Evolutionary conservation across 192 early-diverging fungal genomes (phyloP), one percentile per base, ranked within the genome.

Genomic region (Coemansia sp.): DNA sequence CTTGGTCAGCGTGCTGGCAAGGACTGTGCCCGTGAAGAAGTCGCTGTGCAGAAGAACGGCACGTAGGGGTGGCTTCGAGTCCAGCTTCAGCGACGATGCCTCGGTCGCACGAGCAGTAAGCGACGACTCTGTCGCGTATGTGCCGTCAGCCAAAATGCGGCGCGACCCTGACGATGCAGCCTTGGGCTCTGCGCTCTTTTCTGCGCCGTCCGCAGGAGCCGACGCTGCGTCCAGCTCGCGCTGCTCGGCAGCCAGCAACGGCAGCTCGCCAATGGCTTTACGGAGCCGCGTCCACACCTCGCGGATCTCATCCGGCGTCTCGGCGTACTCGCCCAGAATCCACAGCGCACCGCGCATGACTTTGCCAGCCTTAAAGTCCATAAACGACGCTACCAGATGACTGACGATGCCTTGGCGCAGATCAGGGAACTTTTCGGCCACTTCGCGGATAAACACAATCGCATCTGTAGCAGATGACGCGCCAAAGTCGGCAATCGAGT

Each of bases 301-400:
- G 70, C 95, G 92, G 67, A 99, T 96, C 66, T 89, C 86, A 60
- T 84, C 78, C 8, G 69, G 79, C n/a, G 83, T 82, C 61, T 87
- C 74, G 49, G 91, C 90, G 67, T 97, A 99, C 82, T 99, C 97
- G 54, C 97, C 96, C 63, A 99, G 83, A 68, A 98, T 97, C 97
- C 97, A 99, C 48, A 99, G 84, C 17, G 94, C 97, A 24, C 96
- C 97, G 49, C 97, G 88, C 73, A 96, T 88, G 3, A 97, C 94
- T 71, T 94, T 87, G 57, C 92, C 89, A 2, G 91, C 89, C 72
- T 93, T 94, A 77, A 98, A 88, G 34, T 98, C 93, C 31, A 68
- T 57, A 65, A 99, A 96, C 11, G 89, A 87, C 40, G 90, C 86
- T 25, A 96, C 78, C 20, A 99, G 83, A 50, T 86, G 85, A 44